Conservation (phyloP, 2,329 filamentous ascomycete species). For the Coniochaeta sp. region DNA sequence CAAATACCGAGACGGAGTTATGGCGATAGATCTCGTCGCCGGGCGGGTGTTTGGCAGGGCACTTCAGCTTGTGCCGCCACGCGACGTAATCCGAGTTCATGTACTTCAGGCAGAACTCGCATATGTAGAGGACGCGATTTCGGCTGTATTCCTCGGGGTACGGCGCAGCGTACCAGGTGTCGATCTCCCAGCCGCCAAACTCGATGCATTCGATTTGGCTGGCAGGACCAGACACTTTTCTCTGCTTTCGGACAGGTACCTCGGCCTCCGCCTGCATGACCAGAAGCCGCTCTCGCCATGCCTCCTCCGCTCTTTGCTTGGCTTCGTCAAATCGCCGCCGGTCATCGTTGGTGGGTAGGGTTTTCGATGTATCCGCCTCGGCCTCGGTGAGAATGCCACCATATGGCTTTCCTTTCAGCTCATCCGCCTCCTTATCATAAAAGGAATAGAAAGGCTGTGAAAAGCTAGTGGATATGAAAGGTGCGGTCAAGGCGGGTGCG, state of each 20-base stretch:
- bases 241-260: constrained; percentile 45
- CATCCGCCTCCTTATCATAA: constrained; percentile 81
- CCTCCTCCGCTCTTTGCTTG: constrained; percentile 83
- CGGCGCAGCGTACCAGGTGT: constrained; percentile 97
- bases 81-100: constrained; percentile 99
- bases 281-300: constrained; percentile 66
- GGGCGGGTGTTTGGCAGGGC: constrained; percentile 90
- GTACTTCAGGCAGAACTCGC: constrained; percentile 98
- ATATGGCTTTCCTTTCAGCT: constrained; percentile 87
- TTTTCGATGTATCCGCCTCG: constrained; percentile 87
- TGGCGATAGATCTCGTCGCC: constrained; percentile 97
- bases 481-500: constrained; percentile 39
- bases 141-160: constrained; percentile 98
- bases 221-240: constrained; percentile 75
- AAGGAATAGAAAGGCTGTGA: constrained; percentile 82
- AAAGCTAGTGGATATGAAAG: constrained; percentile 53
- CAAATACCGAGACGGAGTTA: constrained; percentile 86
- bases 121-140: constrained; percentile 95
- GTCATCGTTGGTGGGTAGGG: constrained; percentile 72
- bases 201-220: constrained; percentile 99
- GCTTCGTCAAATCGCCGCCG: constrained; percentile 83
- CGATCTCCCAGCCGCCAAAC: constrained; percentile 95
- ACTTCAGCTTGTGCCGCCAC: constrained; percentile 96
- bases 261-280: constrained; percentile 57
- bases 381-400: constrained; percentile 84